phyloP scores from a whole-genome alignment of 2,329 filamentous ascomycete species.

The Hypoxylon sp. region DNA sequence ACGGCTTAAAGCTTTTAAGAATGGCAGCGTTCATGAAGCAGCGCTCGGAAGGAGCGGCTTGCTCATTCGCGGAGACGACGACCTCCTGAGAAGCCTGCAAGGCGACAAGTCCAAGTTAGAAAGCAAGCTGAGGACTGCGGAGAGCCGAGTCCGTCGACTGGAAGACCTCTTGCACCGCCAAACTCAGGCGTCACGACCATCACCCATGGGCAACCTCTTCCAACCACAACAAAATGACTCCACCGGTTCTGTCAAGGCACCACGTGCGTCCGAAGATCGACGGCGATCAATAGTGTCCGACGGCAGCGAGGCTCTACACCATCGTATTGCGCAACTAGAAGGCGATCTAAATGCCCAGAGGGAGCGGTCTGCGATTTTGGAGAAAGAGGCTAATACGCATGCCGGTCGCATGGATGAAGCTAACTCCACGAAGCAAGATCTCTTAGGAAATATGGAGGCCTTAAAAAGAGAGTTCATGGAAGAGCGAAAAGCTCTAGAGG shows the following conservation, averaged over 20 bases:
- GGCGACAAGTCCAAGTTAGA: constrained; percentile 84
- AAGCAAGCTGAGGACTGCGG: constrained; percentile 81
- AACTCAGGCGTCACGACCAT: constrained; percentile 68
- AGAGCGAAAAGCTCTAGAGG: constrained; percentile 85
- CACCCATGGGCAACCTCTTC: constrained; percentile 66
- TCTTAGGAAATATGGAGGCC: constrained; percentile 94
- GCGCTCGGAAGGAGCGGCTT: constrained; percentile 87
- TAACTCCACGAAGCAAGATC: constrained; percentile 91
- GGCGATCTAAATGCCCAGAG: constrained; percentile 81
- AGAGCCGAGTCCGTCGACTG: constrained; percentile 89
- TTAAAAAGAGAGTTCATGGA: constrained; percentile 88
- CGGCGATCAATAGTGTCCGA: constrained; percentile 60
- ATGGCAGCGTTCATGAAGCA: constrained; percentile 94
- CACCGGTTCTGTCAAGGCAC: constrained; percentile 62
- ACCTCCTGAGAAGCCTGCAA: constrained; percentile 80
- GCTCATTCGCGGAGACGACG: constrained; percentile 87
- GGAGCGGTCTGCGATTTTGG: constrained; percentile 73
- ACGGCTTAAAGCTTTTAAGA: constrained; percentile 93
- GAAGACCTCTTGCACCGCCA: constrained; percentile 94
- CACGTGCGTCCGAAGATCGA: constrained; percentile 59
- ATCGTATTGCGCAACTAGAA: constrained; percentile 75
- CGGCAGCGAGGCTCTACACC: constrained; percentile 61
- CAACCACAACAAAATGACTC: constrained; percentile 65
- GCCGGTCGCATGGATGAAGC: constrained; percentile 81
- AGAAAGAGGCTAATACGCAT: constrained; percentile 75